Evolutionary conservation across 495 filamentous ascomycete genomes (phyloP), one percentile per base, ranked within the genome.

Genomic region (Tuber microsphaerosporum): DNA sequence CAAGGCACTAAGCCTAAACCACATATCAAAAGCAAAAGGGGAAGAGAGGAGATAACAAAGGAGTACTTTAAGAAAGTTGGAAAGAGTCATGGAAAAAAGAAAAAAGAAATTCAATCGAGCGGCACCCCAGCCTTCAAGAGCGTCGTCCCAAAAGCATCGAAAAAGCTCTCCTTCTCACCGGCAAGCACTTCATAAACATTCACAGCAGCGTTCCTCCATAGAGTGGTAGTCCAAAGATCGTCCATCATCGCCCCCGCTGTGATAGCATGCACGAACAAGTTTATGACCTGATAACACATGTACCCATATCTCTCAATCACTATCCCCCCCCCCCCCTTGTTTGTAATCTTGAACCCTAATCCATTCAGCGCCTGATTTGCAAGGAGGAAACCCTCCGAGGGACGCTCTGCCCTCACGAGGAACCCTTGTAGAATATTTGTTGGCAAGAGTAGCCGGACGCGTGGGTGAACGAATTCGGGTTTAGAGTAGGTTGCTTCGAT

Each of bases 101-200:
- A 34, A 1, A 34, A 65, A 65, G 10, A 31, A 65, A 14, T 10
- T 65, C 26, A 65, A 34, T 65, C 31, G 26, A 17, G 1, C 26
- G 56, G 56, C 26, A 34, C 56, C 31, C 56, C 56, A 65, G 56
- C 56, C 4, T 65, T 2, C 26, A 65, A 65, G 14, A 65, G 56
- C 3, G 56, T 12, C 56, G 26, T 65, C 56, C 56, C 56, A 65
- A 16, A 65, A 31, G 7, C 56, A 65, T 77, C 65, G 16, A 34
- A 41, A 26, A 77, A 77, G 45, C 71, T 74, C 20, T 17, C 65
- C 10, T 10, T 74, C 39, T 77, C 71, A 5, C 75, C 76, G 3
- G 71, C 45, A n/a, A 48, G 31, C 34, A 73, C 76, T 34, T 78
- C 76, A n/a, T 72, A 77, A 22, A 78, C 56, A 37, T 42, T 17